Base-by-base conservation (phyloP, 2,329 filamentous ascomycete genomes). In the Colletotrichum sp. region DNA sequence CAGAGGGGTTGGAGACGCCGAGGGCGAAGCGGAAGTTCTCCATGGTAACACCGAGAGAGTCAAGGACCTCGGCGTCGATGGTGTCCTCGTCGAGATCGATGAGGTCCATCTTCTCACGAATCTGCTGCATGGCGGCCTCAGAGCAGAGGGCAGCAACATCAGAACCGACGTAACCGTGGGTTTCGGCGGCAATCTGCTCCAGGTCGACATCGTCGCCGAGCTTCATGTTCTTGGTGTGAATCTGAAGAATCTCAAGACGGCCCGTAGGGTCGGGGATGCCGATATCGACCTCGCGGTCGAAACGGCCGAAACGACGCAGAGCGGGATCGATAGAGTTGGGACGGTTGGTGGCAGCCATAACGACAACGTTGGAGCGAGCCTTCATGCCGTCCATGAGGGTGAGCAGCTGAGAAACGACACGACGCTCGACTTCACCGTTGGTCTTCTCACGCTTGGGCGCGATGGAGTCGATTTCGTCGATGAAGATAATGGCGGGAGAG, bases 221-320 rank as follows among this genome's bases (percentile, higher is more conserved):
- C 91, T 99, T 99, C 97, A 99, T 99, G 92, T 99, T 99, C 94
- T 99, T 99, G 87, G 97, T 99, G 92, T 99, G 97, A 80, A 99
- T 99, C 87, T 98, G 95, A 77, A 99, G 93, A 83, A 99, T 99
- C 91, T 99, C 97, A 49, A 99, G 94, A 91, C 97, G 97, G 79
- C 97, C 97, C 82, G 96, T 99, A 68, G 97, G 97, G 88, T 99
- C 97, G 70, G 97, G 97, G 80, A 99, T 98, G 83, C 96, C 96
- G 83, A 99, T 98, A 84, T 99, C 97, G 79, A 99, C 96, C 87
- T 99, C 97, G 86, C 97, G 97, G 86, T 99, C 97, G 89, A 99
- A 99, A 87, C 97, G 97, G 79, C 97, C 97, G 88, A 98, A 99
- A 86, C 97, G 96, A 88, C 96, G 95, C 75, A 99, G 94, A 75